Conservation (phyloP, 768 basidiomycete genomes). For the Rhizopogon roseolus region DNA sequence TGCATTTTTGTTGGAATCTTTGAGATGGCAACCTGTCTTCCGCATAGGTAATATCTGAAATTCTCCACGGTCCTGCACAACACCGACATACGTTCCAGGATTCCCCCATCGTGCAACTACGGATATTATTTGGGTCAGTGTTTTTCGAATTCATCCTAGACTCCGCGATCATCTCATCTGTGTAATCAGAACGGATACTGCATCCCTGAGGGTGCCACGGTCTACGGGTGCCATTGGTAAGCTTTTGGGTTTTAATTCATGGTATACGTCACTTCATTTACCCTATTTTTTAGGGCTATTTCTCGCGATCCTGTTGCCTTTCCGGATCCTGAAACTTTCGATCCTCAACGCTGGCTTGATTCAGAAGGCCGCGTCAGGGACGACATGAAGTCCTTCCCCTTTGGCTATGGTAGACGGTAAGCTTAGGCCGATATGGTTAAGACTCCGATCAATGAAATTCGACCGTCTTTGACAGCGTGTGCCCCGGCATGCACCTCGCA, state of each 20-base stretch:
- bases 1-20: conserved; percentile 27
- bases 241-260: background rate
- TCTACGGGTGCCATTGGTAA: conserved; percentile 17
- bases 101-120: conserved; percentile 56
- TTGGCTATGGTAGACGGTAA: conserved; percentile 41
- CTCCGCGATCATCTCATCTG: background rate
- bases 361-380: conserved; percentile 36
- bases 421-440: background rate
- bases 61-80: background rate
- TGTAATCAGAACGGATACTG: conserved; percentile 16
- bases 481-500: conserved; percentile 50
- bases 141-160: conserved; percentile 16
- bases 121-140: conserved; percentile 44
- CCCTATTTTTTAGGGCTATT: conserved; percentile 31
- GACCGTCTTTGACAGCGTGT: conserved; percentile 33
- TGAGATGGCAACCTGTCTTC: conserved; percentile 27
- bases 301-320: conserved; percentile 48
- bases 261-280: background rate
- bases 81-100: conserved; percentile 31
- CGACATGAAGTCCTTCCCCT: conserved; percentile 41
- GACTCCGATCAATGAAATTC: background rate
- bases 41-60: conserved; percentile 10
- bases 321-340: conserved; percentile 48
- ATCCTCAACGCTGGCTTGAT: conserved; percentile 47
- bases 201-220: conserved; percentile 17